Conservation (phyloP, 163 green algal genomes). For the Chlamydomonas reinhardtii region DNA sequence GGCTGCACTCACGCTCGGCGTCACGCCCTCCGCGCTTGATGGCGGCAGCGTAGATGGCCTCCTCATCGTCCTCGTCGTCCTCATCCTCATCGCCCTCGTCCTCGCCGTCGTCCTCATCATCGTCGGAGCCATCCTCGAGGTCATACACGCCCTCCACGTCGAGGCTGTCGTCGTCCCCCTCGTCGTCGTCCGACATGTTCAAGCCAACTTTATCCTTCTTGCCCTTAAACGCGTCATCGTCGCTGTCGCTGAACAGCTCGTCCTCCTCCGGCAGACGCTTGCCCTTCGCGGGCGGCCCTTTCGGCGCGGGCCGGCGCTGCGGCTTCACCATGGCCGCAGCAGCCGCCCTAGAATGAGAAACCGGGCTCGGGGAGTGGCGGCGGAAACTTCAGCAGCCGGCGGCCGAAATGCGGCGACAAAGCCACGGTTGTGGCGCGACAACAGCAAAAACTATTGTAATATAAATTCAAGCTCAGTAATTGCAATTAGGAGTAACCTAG, state of each 20-base stretch:
- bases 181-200: constrained; percentile 28
- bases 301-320: constrained; percentile 22
- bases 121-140: constrained; percentile 7
- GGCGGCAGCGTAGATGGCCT: constrained; percentile 24
- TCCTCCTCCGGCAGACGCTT: neutral
- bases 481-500: no score
- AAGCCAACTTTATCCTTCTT: constrained; percentile 44
- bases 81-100: constrained; percentile 13
- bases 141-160: constrained; percentile 45
- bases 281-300: neutral
- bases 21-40: constrained; percentile 27
- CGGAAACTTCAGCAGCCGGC: no score
- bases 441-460: no score
- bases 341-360: neutral
- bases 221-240: constrained; percentile 41
- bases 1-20: constrained; percentile 27
- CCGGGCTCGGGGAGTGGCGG: no score
- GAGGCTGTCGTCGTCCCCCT: constrained; percentile 12
- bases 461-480: no score
- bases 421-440: no score
- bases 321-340: constrained; percentile 28
- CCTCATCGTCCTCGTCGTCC: constrained; percentile 33
- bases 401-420: no score
- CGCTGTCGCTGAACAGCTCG: neutral
- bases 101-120: constrained; percentile 4